Percentiles rank a stretch among this genome's conserved stretches.
Evolutionary conservation across 116 monocot genomes (phyloP).

Genomic region (Papilionanthe hybrid): DNA sequence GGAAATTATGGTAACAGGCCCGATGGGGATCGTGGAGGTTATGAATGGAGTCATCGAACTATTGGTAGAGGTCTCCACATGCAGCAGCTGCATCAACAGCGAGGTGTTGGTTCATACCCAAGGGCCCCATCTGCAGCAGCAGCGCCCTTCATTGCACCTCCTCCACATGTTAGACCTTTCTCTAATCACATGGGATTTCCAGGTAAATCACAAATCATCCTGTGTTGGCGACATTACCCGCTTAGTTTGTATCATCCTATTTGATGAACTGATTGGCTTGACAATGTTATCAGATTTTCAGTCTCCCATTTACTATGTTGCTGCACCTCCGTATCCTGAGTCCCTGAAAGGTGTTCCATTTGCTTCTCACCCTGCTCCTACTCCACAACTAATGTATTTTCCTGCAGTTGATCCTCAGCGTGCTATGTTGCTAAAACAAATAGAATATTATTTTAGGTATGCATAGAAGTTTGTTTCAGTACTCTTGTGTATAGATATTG

Average conservation of each 20-base stretch:
- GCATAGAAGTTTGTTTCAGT: background rate
- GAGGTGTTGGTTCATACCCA: slow-evolving; percentile 12
- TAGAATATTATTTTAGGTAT: slow-evolving; percentile 56
- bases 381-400: slow-evolving; percentile 20
- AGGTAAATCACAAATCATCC: slow-evolving; percentile 11
- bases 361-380: slow-evolving; percentile 16
- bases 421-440: slow-evolving; percentile 33
- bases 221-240: background rate
- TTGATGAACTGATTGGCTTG: background rate
- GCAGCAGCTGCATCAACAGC: slow-evolving; percentile 17
- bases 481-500: background rate
- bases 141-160: slow-evolving; percentile 13
- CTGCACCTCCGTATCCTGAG: slow-evolving; percentile 12
- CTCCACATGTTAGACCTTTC: slow-evolving; percentile 17
- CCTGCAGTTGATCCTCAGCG: slow-evolving; percentile 27
- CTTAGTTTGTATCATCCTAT: background rate
- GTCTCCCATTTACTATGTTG: slow-evolving; percentile 24
- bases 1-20: slow-evolving; percentile 7
- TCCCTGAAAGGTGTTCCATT: slow-evolving; percentile 15
- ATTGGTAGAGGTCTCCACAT: slow-evolving; percentile 22
- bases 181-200: slow-evolving; percentile 16
- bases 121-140: slow-evolving; percentile 5
- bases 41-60: slow-evolving; percentile 23
- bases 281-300: slow-evolving; percentile 23
- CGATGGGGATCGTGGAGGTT: slow-evolving; percentile 26